Evolutionary conservation across 768 basidiomycete species (phyloP).

Genomic region (Lactarius sp.): DNA sequence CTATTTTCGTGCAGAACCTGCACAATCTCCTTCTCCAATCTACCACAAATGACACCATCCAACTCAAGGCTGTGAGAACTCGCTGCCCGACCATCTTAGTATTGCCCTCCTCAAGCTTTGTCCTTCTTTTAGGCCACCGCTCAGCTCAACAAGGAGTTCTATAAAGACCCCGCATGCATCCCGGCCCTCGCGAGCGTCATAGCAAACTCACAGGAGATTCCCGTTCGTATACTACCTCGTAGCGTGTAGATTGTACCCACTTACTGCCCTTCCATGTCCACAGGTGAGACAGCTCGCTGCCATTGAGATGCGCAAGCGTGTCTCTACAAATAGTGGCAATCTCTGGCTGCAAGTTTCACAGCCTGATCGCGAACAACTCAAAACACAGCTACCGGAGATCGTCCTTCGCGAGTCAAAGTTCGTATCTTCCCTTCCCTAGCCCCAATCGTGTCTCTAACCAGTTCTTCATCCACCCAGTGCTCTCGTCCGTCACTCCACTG

Average conservation of each 20-base stretch:
- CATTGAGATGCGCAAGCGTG: constrained; percentile 93
- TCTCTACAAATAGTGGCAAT: constrained; percentile 70
- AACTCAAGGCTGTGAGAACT: constrained; percentile 78
- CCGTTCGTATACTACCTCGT: constrained; percentile 48
- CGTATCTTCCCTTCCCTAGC: constrained; percentile 29
- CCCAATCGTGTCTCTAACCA: constrained; percentile 14
- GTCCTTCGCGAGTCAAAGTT: constrained; percentile 77
- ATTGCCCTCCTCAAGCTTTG: neutral
- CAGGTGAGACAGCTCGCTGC: constrained; percentile 96
- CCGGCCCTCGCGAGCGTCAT: constrained; percentile 85
- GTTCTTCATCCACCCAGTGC: constrained; percentile 44
- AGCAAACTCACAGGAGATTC: constrained; percentile 74
- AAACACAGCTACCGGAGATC: constrained; percentile 71
- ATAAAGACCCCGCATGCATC: constrained; percentile 87
- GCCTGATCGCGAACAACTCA: constrained; percentile 75
- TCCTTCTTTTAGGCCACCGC: constrained; percentile 67
- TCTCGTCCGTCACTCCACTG: constrained; percentile 87
- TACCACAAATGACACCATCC: constrained; percentile 80
- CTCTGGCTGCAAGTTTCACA: constrained; percentile 73
- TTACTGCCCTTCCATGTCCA: neutral
- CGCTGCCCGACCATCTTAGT: constrained; percentile 13
- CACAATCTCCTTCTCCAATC: constrained; percentile 84
- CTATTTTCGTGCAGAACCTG: constrained; percentile 70
- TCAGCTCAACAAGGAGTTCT: constrained; percentile 86
- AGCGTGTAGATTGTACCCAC: neutral